Evolutionary conservation across 805 yeast genomes (phyloP), one percentile per base, ranked within the genome.

Genomic region (Kuraishia hungarica): DNA sequence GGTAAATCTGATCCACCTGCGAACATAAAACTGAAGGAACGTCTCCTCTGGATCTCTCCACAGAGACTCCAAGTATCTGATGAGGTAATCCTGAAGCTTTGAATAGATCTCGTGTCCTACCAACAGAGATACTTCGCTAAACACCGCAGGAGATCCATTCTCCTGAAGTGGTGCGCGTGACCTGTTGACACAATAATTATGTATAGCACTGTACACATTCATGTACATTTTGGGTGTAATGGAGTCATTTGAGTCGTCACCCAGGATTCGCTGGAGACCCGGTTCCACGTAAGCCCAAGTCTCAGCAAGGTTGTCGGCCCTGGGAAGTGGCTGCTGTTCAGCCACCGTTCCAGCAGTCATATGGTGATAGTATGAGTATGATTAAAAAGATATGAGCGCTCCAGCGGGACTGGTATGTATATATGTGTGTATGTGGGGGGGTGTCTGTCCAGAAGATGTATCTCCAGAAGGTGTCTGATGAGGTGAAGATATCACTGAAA

Each of bases 41-140:
- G 85, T 72, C 62, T 89, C 96, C 52, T 78, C 76, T 3, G 80
- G 76, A 54, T 74, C 78, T 57, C 77, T 79, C 39, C 71, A 65
- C 60, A 86, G 70, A 39, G 72, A 70, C 47, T 74, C 67, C 49
- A 88, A 77, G 64, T 89, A 92, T 19, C 71, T 65, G 48, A 76
- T 74, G 61, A 94, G 76, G 67, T 89, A 94, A 7, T 71, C 74
- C 60, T 82, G 84, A 59, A 94, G 76, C 60, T 83, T 84, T 53
- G 77, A 74, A 69, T 94, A 94, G 39, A 94, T 83, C 62, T 91
- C 98, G 23, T 92, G 91, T 3, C 99, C 99, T 5, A 91, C 90
- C 49, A 94, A 73, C 54, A 82, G 54, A 3, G 58, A 49, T 2
- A 59, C 56, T 62, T 61, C 39, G 64, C 73, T 26, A 67, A 65